Evolutionary conservation across 495 filamentous ascomycete species (phyloP), one percentile per base, ranked within the genome.

Genomic region (Penicillium egyptiacum): DNA sequence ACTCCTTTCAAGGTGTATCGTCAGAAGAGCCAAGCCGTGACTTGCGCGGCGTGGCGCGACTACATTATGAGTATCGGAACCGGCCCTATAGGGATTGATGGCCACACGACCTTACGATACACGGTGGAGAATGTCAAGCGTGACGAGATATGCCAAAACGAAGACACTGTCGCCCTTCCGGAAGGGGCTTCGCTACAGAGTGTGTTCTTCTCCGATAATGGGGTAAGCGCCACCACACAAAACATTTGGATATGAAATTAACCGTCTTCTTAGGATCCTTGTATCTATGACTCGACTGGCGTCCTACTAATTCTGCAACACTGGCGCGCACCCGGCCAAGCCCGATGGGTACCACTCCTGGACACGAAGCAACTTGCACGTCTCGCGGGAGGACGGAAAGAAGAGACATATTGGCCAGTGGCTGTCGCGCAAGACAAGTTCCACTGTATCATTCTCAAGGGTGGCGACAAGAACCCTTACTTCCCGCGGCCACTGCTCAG

Each of bases 381-480:
- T 49, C 79, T 96, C 5, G 86, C 88, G 3, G 83, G 83, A 7
- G 94, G 95, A 35, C 83, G 84, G 44, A 96, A 95, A 67, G 84
- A 88, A 59, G 94, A 98, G 70, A 83, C 79, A 0, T 98, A 98
- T 72, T 98, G 91, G 85, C 95, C 94, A 0, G 90, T 98, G 31
- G 94, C 93, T 10, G 92, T 97, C 2, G 91, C 92, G 16, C 85
- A 92, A 60, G 81, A 87, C 60, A 95, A 89, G 65, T 98, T 98
- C 72, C 92, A 98, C 76, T 98, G 95, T 73, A 96, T 98, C 72
- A 98, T 98, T 62, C 87, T 98, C 62, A 98, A 98, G 73, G 94
- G 94, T 53, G 88, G 87, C 12, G 95, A 98, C 64, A 81, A 87
- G 66, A 85, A 97, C 68, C 94, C 94, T 4, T 96, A 96, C 77